phyloP scores from a whole-genome alignment of 331 rosid species.

The Saraca asoca region DNA sequence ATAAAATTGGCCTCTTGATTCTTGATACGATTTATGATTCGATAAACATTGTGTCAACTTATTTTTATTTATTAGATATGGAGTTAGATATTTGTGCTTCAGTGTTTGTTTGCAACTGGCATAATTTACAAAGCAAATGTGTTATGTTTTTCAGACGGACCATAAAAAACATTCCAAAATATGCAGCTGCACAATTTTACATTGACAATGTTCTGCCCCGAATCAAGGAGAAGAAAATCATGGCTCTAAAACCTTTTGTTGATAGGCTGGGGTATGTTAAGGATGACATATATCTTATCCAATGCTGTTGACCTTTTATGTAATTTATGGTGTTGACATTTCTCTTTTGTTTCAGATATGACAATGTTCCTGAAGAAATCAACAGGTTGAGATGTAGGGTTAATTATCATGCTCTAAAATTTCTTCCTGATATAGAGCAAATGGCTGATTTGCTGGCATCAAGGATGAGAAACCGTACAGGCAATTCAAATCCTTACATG shows the following conservation, averaged over 20 bases:
- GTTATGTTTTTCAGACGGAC: constrained; percentile 72
- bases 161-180: constrained; percentile 95
- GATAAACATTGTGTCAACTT: constrained; percentile 26
- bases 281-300: constrained; percentile 26
- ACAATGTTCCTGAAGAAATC: constrained; percentile 93
- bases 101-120: constrained; percentile 29
- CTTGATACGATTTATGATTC: no score
- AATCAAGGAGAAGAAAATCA: constrained; percentile 96
- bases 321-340: constrained; percentile 32
- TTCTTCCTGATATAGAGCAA: constrained; percentile 95
- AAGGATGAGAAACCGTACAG: constrained; percentile 98
- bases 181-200: constrained; percentile 96
- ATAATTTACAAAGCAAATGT: constrained; percentile 40
- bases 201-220: constrained; percentile 98
- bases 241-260: constrained; percentile 98
- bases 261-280: constrained; percentile 92
- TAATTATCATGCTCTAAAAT: constrained; percentile 97
- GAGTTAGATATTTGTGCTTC: constrained; percentile 23
- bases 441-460: constrained; percentile 93
- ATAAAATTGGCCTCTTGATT: no score
- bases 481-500: constrained; percentile 93
- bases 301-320: constrained; percentile 4
- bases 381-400: constrained; percentile 98
- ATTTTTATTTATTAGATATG: constrained; percentile 4
- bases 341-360: constrained; percentile 70